Evolutionary conservation across 2,329 filamentous ascomycete species (phyloP), one percentile per base, ranked within the genome.

Genomic region (Penicillium sp.): DNA sequence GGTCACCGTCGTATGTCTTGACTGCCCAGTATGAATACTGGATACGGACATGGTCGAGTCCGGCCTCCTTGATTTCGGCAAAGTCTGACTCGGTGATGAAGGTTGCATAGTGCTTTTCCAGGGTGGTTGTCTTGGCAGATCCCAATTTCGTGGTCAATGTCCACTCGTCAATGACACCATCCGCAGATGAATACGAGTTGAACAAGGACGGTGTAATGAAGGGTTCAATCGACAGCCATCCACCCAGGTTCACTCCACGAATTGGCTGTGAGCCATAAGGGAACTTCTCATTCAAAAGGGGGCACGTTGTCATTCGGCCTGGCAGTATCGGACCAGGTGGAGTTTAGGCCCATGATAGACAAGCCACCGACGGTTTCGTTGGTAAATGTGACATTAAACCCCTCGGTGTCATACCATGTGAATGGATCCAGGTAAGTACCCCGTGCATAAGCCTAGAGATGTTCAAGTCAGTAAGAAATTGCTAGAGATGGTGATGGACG

Each of bases 191-290:
- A 67, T 87, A 90, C 56, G 81, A 81, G 56, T 84, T 75, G 74
- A 99, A 99, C 24, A 96, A 81, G 0, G 92, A 96, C 0, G 94
- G 94, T 4, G 90, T 93, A 68, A 99, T 97, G 70, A 95, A 96
- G 0, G 94, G 94, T 66, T 99, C 94, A 12, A 99, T 76, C 2
- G 88, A 89, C 1, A 99, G 82, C 94, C 94, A 99, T 12, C 94
- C 94, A 46, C 94, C 94, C 1, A 97, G 70, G 64, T 96, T 97
- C 33, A 97, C 90, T 1, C 94, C 94, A 6, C 93, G 85, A 23
- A 95, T 90, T 2, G 92, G 91, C 49, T 80, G 85, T 21, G 83
- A 84, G 2, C 85, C 83, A 64, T 97, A 99, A 2, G 86, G 85
- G 82, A 93, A 96, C 1, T 79, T 65, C 55, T 92, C 79, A 60